Percentiles rank a stretch among this genome's conserved stretches.
Conservation (phyloP, 2,329 filamentous ascomycete genomes). For the Ilyonectria mors-panacis region DNA sequence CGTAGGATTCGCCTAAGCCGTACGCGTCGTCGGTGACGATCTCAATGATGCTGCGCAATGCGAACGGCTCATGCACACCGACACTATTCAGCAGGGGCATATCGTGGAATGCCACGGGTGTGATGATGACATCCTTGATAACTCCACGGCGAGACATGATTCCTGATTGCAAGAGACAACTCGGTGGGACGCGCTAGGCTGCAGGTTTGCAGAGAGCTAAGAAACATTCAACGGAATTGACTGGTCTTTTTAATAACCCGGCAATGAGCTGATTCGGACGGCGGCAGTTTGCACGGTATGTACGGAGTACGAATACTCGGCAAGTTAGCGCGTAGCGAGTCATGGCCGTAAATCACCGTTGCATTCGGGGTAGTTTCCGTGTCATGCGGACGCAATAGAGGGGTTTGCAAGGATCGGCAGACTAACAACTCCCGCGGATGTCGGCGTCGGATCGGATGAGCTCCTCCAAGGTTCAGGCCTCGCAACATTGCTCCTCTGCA, state of each 20-base stretch:
- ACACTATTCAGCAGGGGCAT: conserved; percentile 61
- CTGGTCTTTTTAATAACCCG: conserved; percentile 8
- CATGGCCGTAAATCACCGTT: background rate
- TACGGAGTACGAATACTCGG: background rate
- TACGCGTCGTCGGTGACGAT: conserved; percentile 53
- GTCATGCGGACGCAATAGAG: background rate
- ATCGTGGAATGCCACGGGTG: conserved; percentile 61
- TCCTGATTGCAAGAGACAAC: conserved; percentile 3
- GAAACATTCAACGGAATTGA: conserved; percentile 5
- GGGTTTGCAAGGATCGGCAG: background rate
- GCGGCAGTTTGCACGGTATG: background rate
- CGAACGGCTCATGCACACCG: conserved; percentile 60
- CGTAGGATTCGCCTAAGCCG: conserved; percentile 59
- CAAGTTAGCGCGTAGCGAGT: background rate
- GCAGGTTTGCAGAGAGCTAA: background rate
- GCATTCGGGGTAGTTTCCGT: background rate
- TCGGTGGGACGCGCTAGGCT: background rate
- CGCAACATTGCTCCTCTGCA: background rate
- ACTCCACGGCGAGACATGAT: conserved; percentile 47
- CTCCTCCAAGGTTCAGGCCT: background rate
- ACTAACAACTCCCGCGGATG: background rate
- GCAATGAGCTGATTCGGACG: background rate
- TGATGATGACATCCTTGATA: conserved; percentile 59
- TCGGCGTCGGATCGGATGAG: background rate
- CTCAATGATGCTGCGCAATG: conserved; percentile 59